A percentile compares a stretch with the other conserved stretches of the same genome.
phyloP scores from a whole-genome alignment of 1,284 basidiomycete species.

The Leccinum angustisporum region DNA sequence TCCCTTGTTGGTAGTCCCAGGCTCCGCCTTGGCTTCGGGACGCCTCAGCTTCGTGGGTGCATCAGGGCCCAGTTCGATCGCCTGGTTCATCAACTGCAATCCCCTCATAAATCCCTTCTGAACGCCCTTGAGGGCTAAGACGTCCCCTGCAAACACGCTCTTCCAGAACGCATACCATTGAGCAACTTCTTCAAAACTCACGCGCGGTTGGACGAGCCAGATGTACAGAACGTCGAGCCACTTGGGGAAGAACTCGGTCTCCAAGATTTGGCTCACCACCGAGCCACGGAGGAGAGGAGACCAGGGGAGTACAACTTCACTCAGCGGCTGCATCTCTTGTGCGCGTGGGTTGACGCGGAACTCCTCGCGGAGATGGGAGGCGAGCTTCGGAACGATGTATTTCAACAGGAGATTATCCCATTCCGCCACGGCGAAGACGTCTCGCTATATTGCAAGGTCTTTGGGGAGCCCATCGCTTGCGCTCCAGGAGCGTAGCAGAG shows the following conservation, averaged over 20 bases:
- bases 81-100: slow-evolving; percentile 89
- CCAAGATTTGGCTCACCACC: slow-evolving; percentile 79
- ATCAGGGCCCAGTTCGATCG: slow-evolving; percentile 79
- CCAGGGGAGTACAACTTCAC: slow-evolving; percentile 78
- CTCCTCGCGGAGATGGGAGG: slow-evolving; percentile 74
- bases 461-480: slow-evolving; percentile 73
- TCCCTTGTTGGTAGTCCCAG: slow-evolving; percentile 20
- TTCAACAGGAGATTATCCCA: slow-evolving; percentile 93
- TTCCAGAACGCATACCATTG: slow-evolving; percentile 95
- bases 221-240: slow-evolving; percentile 91
- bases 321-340: slow-evolving; percentile 84
- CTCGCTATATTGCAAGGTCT: slow-evolving; percentile 78
- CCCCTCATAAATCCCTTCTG: slow-evolving; percentile 81
- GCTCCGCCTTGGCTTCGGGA: slow-evolving; percentile 57
- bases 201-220: slow-evolving; percentile 85
- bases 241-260: slow-evolving; percentile 92
- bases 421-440: slow-evolving; percentile 76
- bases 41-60: slow-evolving; percentile 64
- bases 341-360: slow-evolving; percentile 87
- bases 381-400: slow-evolving; percentile 88
- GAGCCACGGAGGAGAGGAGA: slow-evolving; percentile 67
- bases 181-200: slow-evolving; percentile 87
- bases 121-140: slow-evolving; percentile 65
- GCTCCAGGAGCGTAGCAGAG: slow-evolving; percentile 76
- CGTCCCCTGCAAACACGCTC: slow-evolving; percentile 66